Percentiles rank a stretch among this genome's conserved stretches.
These are phyloP conservation scores for Diaporthe longicolla DNA, from an alignment of 2,329 filamentous ascomycete species.

Conservation along the genomic window DNA sequence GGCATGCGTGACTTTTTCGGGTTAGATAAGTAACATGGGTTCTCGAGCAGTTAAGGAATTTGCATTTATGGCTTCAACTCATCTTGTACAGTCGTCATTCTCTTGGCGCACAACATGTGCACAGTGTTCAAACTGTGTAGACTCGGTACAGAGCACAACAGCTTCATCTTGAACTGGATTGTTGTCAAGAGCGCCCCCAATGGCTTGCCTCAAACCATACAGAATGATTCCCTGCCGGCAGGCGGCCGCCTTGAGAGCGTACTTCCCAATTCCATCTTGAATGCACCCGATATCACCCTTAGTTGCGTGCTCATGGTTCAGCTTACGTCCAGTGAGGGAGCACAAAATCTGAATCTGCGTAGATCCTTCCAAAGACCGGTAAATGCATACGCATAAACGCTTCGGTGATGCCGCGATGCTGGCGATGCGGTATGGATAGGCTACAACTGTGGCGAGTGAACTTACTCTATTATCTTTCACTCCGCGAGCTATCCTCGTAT, in stretches of 20 bases:
- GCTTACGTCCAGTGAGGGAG: background rate
- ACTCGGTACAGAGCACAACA: no score
- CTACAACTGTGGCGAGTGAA: background rate
- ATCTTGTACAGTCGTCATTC: no score
- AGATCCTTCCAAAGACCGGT: background rate
- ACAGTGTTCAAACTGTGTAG: background rate
- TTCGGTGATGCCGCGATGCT: background rate
- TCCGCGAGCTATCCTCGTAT: no score
- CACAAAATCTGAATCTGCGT: background rate
- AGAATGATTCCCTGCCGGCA: background rate
- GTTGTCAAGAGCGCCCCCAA: background rate
- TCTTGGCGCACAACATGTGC: background rate
- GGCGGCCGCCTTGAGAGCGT: background rate
- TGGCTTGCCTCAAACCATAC: background rate
- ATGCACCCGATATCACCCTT: background rate
- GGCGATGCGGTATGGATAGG: background rate
- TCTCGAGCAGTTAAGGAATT: background rate
- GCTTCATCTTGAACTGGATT: no score
- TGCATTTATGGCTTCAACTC: no score
- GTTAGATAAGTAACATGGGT: no score
- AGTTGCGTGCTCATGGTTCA: background rate
- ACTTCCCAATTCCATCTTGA: background rate
- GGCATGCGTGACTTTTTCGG: no score
- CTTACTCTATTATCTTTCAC: no score
- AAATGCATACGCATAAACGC: no score